Conservation (phyloP, 1,284 basidiomycete species). For the Pisolithus thermaeus region DNA sequence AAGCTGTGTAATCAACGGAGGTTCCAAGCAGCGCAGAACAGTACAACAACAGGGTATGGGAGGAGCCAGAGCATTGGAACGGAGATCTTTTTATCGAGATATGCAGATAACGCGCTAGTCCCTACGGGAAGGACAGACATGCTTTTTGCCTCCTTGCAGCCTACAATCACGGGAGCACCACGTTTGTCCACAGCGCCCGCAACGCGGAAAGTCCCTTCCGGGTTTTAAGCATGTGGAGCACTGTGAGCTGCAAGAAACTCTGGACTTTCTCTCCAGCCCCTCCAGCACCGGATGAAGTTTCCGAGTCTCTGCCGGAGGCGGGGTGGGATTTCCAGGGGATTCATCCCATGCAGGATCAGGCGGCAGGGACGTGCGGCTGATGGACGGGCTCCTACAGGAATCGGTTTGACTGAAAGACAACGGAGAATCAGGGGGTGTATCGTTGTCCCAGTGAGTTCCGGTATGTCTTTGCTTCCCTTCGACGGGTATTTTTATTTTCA, state of each 20-base stretch:
- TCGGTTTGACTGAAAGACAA: slow-evolving; percentile 17
- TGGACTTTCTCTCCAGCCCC: slow-evolving; percentile 50
- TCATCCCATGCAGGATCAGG: slow-evolving; percentile 14
- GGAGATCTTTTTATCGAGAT: not conserved
- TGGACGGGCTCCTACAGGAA: slow-evolving; percentile 28
- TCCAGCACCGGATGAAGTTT: slow-evolving; percentile 46
- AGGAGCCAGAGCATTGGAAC: not conserved
- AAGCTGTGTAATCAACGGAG: not conserved
- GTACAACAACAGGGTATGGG: not conserved
- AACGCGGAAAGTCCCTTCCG: slow-evolving; percentile 61
- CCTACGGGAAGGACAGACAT: slow-evolving; percentile 32
- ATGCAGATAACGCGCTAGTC: slow-evolving; percentile 5
- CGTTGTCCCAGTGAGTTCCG: slow-evolving; percentile 16
- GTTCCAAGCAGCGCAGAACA: not conserved
- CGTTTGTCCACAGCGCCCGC: slow-evolving; percentile 53
- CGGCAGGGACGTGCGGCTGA: slow-evolving; percentile 31
- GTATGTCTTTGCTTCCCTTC: slow-evolving; percentile 6
- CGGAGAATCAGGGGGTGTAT: slow-evolving; percentile 28
- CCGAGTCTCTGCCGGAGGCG: slow-evolving; percentile 22
- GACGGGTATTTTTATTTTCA: slow-evolving; percentile 17
- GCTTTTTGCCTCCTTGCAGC: slow-evolving; percentile 45
- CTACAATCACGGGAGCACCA: slow-evolving; percentile 71
- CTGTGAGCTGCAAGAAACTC: slow-evolving; percentile 36
- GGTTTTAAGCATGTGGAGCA: slow-evolving; percentile 54
- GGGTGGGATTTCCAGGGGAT: slow-evolving; percentile 3